A percentile compares a stretch with the other conserved stretches of the same genome.
phyloP scores from a whole-genome alignment of 2,329 filamentous ascomycete genomes.

The Hypoxylon rubiginosum region DNA sequence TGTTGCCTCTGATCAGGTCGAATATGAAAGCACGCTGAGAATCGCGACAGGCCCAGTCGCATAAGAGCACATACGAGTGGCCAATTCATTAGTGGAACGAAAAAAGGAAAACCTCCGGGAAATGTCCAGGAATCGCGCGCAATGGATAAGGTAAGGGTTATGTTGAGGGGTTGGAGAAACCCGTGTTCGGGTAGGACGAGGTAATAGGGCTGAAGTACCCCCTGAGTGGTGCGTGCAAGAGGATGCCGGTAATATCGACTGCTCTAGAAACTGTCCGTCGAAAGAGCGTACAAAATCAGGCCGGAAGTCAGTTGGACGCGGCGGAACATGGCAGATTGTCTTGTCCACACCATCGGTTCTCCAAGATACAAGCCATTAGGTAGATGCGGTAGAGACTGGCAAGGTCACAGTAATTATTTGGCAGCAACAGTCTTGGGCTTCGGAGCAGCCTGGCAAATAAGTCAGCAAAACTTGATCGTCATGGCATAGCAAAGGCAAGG shows the following conservation, averaged over 20 bases:
- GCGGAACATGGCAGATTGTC: conserved; percentile 3
- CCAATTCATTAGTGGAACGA: conserved; percentile 17
- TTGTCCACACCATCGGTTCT: conserved; percentile 7
- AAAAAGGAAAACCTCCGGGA: too few relatives aligned
- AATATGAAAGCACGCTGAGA: background rate
- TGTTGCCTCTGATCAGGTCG: too few relatives aligned
- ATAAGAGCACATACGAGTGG: too few relatives aligned
- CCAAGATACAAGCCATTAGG: background rate
- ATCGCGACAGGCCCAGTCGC: too few relatives aligned
- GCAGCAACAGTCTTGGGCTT: conserved; percentile 48
- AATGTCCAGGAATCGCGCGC: background rate
- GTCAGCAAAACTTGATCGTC: conserved; percentile 2
- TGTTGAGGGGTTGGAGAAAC: background rate
- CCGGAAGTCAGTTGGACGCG: conserved; percentile 5
- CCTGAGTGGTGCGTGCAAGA: conserved; percentile 1
- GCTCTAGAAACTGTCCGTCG: background rate
- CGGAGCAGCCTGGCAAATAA: conserved; percentile 29
- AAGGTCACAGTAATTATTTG: conserved; percentile 37
- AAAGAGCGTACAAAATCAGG: conserved; percentile 11
- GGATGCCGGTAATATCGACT: background rate
- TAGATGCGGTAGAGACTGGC: conserved; percentile 4
- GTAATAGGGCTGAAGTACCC: background rate
- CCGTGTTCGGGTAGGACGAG: background rate
- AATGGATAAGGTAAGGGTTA: background rate
- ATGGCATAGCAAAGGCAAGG: background rate